A percentile compares a stretch with the other conserved stretches of the same genome.
Evolutionary conservation across 2,329 filamentous ascomycete genomes (phyloP).

Genomic region (Reticulascus tulasneorum): DNA sequence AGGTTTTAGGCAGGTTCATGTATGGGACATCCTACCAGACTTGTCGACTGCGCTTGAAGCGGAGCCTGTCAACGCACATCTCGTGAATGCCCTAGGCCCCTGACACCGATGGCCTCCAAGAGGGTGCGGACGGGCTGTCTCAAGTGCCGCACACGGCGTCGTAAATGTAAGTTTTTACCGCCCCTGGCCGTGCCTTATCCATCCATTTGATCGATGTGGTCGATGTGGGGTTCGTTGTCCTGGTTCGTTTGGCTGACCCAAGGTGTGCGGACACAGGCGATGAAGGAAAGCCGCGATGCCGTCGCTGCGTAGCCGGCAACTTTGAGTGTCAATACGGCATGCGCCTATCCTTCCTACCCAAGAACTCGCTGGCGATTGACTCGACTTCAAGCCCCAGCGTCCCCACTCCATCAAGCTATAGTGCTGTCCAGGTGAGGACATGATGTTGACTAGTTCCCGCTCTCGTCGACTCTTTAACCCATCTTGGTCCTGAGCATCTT

Average conservation of each 20-base stretch:
- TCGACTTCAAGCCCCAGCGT: too few relatives aligned
- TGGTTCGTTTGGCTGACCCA: background rate
- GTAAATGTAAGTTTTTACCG: constrained; percentile 38
- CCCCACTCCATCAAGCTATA: too few relatives aligned
- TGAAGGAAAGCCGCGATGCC: constrained; percentile 45
- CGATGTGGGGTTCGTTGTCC: background rate
- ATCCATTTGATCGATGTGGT: background rate
- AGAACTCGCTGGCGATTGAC: constrained; percentile 46
- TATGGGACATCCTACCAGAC: too few relatives aligned
- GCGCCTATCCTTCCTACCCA: constrained; percentile 42
- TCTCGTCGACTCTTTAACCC: too few relatives aligned
- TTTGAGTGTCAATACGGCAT: constrained; percentile 46
- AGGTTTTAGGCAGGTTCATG: too few relatives aligned
- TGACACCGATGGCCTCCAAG: too few relatives aligned
- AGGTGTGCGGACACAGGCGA: constrained; percentile 33
- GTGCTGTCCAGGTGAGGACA: too few relatives aligned
- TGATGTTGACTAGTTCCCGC: too few relatives aligned
- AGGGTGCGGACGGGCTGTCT: constrained; percentile 41
- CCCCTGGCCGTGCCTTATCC: background rate
- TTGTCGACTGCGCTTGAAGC: too few relatives aligned
- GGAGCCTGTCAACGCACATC: too few relatives aligned
- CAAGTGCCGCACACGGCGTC: constrained; percentile 42
- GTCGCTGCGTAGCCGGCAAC: constrained; percentile 40
- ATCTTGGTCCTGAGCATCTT: too few relatives aligned
- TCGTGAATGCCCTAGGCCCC: too few relatives aligned